Evolutionary conservation across 2,329 filamentous ascomycete species (phyloP).

Genomic region (Furcasterigmium sp.): DNA sequence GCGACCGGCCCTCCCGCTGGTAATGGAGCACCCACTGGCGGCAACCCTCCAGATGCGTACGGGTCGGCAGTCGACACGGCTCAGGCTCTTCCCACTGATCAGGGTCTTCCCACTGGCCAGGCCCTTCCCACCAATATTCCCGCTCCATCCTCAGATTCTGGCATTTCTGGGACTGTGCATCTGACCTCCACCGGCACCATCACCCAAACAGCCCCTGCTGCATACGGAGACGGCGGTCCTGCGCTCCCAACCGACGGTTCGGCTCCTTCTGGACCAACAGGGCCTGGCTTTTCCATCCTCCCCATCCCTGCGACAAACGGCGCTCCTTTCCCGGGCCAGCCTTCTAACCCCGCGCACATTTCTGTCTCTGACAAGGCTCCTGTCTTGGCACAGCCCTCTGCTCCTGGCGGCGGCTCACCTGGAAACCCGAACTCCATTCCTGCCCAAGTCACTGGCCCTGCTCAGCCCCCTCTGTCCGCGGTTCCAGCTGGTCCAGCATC

Average conservation of each 20-base stretch:
- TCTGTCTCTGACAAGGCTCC: background rate
- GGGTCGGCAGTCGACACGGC: background rate
- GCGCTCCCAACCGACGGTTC: background rate
- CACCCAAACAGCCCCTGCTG: slow-evolving; percentile 1
- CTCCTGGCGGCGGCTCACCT: background rate
- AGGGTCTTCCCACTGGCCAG: no score
- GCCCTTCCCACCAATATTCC: background rate
- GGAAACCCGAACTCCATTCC: background rate
- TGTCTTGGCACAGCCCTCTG: background rate
- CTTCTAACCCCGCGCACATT: background rate
- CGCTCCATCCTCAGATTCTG: background rate
- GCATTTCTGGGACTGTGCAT: background rate
- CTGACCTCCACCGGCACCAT: slow-evolving; percentile 1
- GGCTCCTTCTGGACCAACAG: background rate
- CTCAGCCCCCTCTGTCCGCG: background rate
- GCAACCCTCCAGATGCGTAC: background rate
- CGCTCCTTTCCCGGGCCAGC: background rate
- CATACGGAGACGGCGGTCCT: background rate
- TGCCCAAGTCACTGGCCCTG: background rate
- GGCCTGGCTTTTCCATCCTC: background rate
- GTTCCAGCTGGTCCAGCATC: background rate
- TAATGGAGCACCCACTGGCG: background rate
- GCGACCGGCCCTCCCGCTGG: background rate
- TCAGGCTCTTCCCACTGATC: background rate
- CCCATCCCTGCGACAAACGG: background rate